These are phyloP conservation scores for Geosmithia putterillii DNA, from an alignment of 2,329 filamentous ascomycete species.

Conservation along the genomic window DNA sequence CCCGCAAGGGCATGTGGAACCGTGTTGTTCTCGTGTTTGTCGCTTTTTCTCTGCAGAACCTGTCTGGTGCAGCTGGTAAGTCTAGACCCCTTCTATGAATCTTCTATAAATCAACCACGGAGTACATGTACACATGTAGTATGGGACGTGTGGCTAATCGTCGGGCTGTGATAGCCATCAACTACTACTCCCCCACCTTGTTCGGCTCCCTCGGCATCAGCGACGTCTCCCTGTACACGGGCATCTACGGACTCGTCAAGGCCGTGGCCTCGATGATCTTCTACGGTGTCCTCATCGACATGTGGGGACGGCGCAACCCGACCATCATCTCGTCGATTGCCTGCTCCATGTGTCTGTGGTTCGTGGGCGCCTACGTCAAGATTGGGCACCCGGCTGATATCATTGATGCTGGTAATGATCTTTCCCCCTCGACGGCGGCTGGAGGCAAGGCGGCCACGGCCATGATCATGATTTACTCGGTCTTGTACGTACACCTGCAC, in stretches of 20 bases:
- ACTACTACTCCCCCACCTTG: constrained; percentile 28
- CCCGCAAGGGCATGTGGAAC: constrained; percentile 26
- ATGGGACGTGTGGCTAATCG: neutral
- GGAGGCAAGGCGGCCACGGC: constrained; percentile 40
- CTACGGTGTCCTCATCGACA: constrained; percentile 24
- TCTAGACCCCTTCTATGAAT: neutral
- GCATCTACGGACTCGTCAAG: constrained; percentile 36
- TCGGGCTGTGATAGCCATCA: constrained; percentile 22
- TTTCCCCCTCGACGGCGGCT: constrained; percentile 25
- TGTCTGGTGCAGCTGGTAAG: constrained; percentile 24
- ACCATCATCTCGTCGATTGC: constrained; percentile 34
- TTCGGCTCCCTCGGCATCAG: constrained; percentile 31
- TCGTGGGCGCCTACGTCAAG: constrained; percentile 40
- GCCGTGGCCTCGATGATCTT: constrained; percentile 27
- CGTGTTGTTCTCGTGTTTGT: constrained; percentile 23
- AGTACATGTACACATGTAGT: too few relatives aligned
- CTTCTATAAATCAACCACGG: too few relatives aligned
- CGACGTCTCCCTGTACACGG: constrained; percentile 31
- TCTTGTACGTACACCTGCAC: constrained; percentile 26
- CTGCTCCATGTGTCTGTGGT: constrained; percentile 35
- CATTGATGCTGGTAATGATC: constrained; percentile 26
- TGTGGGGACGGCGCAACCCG: constrained; percentile 24
- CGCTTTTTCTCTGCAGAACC: constrained; percentile 24
- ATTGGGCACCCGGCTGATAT: constrained; percentile 32
- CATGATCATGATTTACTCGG: constrained; percentile 40